Base-by-base conservation (phyloP, 2,329 filamentous ascomycete species). In the Alternaria ethzedia region DNA sequence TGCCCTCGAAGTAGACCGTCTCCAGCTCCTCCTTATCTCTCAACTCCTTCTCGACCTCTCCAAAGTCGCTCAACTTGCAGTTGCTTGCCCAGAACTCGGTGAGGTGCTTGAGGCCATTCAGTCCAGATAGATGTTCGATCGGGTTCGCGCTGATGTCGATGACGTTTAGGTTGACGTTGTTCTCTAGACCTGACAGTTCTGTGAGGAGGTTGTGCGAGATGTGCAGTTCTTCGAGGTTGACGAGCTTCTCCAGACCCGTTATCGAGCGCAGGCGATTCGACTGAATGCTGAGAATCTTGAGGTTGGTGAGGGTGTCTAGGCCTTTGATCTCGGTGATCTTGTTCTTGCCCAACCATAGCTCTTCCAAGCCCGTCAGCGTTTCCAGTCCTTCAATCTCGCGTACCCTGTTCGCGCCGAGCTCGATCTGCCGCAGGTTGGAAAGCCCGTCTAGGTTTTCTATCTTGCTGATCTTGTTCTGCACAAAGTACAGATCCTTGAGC, bases 1-100 rank as follows among this genome's bases (percentile, higher is more conserved):
- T 97, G 2, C 94, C 94, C 78, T 99, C 96, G 69, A 99, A 96
- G 78, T 99, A 99, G 11, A 99, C 95, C 1, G 96, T 97, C 64
- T 90, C 89, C 70, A 98, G 81, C 41, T 90, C 83, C 76, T 91
- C 84, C 83, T 97, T 97, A 75, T 96, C 91, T 56, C 82, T 86
- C 67, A 99, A 81, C 71, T 92, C 87, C 59, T 86, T 87, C 82
- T 97, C 91, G 4, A 98, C 87, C 75, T 98, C 94, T 46, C 85
- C 84, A 74, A 98, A 97, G 77, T 92, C 92, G 20, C 82, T 83
- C 25, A 99, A 80, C 71, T 91, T 85, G 80, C 97, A 98, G 80
- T 94, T 94, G 71, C 92, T 96, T 15, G 94, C 96, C 96, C 96
- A 99, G 26, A 99, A 81, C 79, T 99, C 96, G 78, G 97, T 92